Base-by-base conservation (phyloP, 1,284 basidiomycete genomes). In the Marasmius sp. region DNA sequence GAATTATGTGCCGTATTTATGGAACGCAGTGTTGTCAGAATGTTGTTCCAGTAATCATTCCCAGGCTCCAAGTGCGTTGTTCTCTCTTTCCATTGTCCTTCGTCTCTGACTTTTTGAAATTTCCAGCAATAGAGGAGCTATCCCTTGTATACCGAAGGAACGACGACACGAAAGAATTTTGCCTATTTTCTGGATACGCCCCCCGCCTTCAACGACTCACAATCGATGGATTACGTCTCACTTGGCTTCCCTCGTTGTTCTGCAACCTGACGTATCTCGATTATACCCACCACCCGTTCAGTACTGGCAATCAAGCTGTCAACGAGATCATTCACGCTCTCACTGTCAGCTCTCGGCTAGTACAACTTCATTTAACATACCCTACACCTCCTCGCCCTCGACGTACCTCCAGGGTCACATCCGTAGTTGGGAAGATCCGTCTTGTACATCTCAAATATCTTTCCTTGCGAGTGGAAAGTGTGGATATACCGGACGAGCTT, bases 141-240 rank as follows among this genome's bases (percentile, higher is more conserved):
- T 77, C 76, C 6, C 79, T 91, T 18, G 71, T 84, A 16, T 85
- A 87, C 69, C 82, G 84, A 20, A 74, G 75, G 51, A 90, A 90
- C 67, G 88, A 90, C 64, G 87, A 89, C 69, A 77, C 79, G 18
- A 85, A 85, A 69, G 84, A 87, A 69, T 90, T 86, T 64, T 73
- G 75, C 52, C 79, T 89, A 48, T 91, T 91, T 71, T 80, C 80
- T 41, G 86, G 85, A n/a, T 73, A 77, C 64, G 81, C 87, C 1
- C 88, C 88, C 3, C 79, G 74, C 27, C 76, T 91, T 11, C 75
- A 79, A 45, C 77, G 78, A 18, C 77, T 82, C 47, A 83, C 81
- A 1, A 62, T 90, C n/a, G 82, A 87, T 61, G 88, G 88, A 3
- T 80, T 89, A 55, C 80, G 85, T 58, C 70, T 91, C 45, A 72